Evolutionary conservation across 345 rosid species (phyloP), one percentile per base, ranked within the genome.

Genomic region (Murraya koenigii): DNA sequence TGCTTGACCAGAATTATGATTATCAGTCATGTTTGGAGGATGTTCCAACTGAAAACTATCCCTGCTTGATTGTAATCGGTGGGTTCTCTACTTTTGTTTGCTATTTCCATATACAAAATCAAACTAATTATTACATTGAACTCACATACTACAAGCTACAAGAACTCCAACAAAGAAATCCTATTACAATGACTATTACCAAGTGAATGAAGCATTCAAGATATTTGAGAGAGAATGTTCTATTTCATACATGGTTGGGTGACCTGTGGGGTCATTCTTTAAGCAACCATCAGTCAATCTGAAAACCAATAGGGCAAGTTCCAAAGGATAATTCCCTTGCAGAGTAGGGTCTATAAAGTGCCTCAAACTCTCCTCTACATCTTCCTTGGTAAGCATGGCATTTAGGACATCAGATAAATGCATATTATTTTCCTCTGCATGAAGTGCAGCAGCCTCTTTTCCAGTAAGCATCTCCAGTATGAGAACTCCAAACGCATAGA

Each of bases 401-500:
- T 65, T 56, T 47, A 84, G 28, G 22, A 78, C 36, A 25, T 86
- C 87, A 7, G 79, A 66, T 49, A 86, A 67, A 69, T 78, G 74
- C 80, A 22, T 77, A 55, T 58, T 58, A 23, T 82, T 75, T 9
- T 84, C 83, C 54, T 84, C 84, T n/a, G 66, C 78, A 81, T 79
- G 82, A 26, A 88, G 30, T 9, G 81, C 82, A 39, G 70, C 78
- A 67, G 74, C 90, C 47, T 93, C 88, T 82, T 90, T 89, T 68
- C 97, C 94, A 0, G 89, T 86, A 61, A 91, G 59, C 35, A 88
- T 84, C 88, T 94, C 97, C 76, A 87, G 76, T 80, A 89, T 47
- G 32, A 93, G 84, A 79, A 94, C 84, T 36, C 97, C 98, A 70
- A 90, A 94, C 14, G 97, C 92, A 77, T 87, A 94, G 44, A 93